Conservation (phyloP, 1,284 basidiomycete genomes). For the Malassezia pachydermatis region DNA sequence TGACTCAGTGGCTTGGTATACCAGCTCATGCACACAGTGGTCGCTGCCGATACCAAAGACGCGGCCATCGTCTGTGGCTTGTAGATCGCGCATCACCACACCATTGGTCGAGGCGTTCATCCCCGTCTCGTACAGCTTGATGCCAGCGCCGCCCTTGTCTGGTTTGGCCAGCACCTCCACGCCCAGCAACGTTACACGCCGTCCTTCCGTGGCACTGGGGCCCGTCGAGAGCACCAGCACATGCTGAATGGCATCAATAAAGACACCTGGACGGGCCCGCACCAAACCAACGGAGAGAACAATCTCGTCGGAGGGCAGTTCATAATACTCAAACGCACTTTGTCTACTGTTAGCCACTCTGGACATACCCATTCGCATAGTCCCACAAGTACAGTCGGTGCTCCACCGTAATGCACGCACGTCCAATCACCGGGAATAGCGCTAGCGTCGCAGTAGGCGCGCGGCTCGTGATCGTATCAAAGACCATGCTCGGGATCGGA, state of each 20-base stretch:
- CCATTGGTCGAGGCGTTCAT: slow-evolving; percentile 64
- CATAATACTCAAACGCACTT: slow-evolving; percentile 74
- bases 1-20: slow-evolving; percentile 79
- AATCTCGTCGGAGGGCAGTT: slow-evolving; percentile 71
- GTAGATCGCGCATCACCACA: slow-evolving; percentile 66
- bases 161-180: slow-evolving; percentile 53
- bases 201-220: slow-evolving; percentile 49
- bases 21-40: slow-evolving; percentile 80
- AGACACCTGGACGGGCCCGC: slow-evolving; percentile 55
- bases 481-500: slow-evolving; percentile 33
- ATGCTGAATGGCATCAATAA: slow-evolving; percentile 82
- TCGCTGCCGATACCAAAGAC: slow-evolving; percentile 83
- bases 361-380: slow-evolving; percentile 72
- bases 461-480: slow-evolving; percentile 33
- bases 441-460: slow-evolving; percentile 52
- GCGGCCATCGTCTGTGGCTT: slow-evolving; percentile 68
- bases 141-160: slow-evolving; percentile 54
- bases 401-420: slow-evolving; percentile 91
- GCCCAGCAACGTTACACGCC: slow-evolving; percentile 74
- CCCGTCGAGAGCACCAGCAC: slow-evolving; percentile 79
- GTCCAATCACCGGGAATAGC: slow-evolving; percentile 79
- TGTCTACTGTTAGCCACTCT: slow-evolving; percentile 49
- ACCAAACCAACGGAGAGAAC: slow-evolving; percentile 59
- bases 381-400: slow-evolving; percentile 94
- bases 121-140: slow-evolving; percentile 84